phyloP scores from a whole-genome alignment of 345 rosid species.

The Boechera stricta region DNA sequence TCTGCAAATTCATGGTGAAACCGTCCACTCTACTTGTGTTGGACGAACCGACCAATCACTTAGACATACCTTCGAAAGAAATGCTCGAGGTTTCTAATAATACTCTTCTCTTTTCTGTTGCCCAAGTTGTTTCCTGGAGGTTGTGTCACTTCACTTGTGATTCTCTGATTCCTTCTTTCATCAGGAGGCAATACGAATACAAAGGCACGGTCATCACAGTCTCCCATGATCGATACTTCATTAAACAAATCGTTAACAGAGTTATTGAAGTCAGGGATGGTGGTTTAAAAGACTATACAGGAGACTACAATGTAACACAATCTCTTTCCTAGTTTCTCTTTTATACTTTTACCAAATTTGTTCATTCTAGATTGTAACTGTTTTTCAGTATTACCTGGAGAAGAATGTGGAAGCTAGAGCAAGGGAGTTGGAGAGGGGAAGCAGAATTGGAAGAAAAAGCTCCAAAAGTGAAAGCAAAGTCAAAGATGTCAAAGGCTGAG shows the following conservation, averaged over 20 bases:
- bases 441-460: slow-evolving; percentile 80
- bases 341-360: not conserved
- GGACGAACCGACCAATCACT: slow-evolving; percentile 92
- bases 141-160: slow-evolving; percentile 9
- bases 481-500: slow-evolving; percentile 96
- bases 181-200: slow-evolving; percentile 93
- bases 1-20: slow-evolving; percentile 90
- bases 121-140: not conserved
- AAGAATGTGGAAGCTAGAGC: slow-evolving; percentile 88
- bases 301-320: slow-evolving; percentile 74
- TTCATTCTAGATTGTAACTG: not conserved
- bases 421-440: slow-evolving; percentile 74
- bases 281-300: slow-evolving; percentile 72
- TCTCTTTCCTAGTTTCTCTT: not conserved
- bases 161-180: slow-evolving; percentile 3
- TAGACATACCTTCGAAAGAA: slow-evolving; percentile 93
- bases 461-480: slow-evolving; percentile 90
- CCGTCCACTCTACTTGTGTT: slow-evolving; percentile 78
- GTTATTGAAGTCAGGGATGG: slow-evolving; percentile 79
- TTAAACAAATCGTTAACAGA: slow-evolving; percentile 93
- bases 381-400: slow-evolving; percentile 80
- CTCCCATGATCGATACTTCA: slow-evolving; percentile 90
- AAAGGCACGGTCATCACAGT: slow-evolving; percentile 82
- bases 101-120: not conserved
- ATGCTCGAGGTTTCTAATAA: slow-evolving; percentile 79